Conservation (phyloP, 1,284 basidiomycete species). For the Peniophora sp. region DNA sequence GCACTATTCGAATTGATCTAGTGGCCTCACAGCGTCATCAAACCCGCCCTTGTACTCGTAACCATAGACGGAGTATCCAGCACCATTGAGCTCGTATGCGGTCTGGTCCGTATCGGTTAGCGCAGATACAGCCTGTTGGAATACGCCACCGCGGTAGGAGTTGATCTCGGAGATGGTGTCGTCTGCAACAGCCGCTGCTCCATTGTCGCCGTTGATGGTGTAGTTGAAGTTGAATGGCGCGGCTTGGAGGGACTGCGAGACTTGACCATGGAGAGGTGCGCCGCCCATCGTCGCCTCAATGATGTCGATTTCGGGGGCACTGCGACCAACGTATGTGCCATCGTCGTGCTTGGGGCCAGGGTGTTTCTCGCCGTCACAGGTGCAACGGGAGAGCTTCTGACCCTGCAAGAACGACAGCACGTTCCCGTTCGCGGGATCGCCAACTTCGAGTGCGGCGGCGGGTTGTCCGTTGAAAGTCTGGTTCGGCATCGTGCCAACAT, state of each 20-base stretch:
- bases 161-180: constrained; percentile 34
- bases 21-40: constrained; percentile 23
- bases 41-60: constrained; percentile 51
- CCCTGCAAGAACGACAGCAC: constrained; percentile 42
- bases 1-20: neutral
- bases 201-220: constrained; percentile 32
- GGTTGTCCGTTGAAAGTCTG: constrained; percentile 33
- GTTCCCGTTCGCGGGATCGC: constrained; percentile 29
- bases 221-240: constrained; percentile 44
- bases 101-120: constrained; percentile 7
- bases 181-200: constrained; percentile 34
- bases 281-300: constrained; percentile 31
- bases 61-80: constrained; percentile 49
- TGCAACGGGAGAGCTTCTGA: constrained; percentile 41
- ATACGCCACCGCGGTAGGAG: constrained; percentile 43
- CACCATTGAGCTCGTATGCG: constrained; percentile 21
- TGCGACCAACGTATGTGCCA: constrained; percentile 44
- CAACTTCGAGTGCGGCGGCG: constrained; percentile 28
- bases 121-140: constrained; percentile 39
- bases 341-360: constrained; percentile 45
- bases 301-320: constrained; percentile 44
- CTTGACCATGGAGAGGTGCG: constrained; percentile 20
- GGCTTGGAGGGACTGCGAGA: constrained; percentile 40
- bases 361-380: constrained; percentile 44
- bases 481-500: constrained; percentile 50